These are phyloP conservation scores for Xylaria castorea DNA, from an alignment of 495 filamentous ascomycete species.

Conservation along the genomic window DNA sequence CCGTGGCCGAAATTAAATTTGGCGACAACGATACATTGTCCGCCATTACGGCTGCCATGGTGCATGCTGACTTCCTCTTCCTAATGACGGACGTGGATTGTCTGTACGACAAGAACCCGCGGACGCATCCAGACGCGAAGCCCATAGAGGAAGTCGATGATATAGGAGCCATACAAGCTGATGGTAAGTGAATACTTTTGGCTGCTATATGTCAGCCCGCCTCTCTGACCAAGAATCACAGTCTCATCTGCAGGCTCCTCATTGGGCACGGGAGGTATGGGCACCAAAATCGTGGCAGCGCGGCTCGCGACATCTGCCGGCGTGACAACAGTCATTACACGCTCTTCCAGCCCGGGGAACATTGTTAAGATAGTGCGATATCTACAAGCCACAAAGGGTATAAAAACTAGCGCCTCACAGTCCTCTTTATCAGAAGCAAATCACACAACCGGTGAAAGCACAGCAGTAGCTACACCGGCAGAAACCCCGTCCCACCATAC, in stretches of 20 bases:
- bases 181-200: slow-evolving; percentile 55
- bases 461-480: slow-evolving; percentile 29
- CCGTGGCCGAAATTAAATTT: slow-evolving; percentile 98
- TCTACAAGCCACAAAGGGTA: slow-evolving; percentile 64
- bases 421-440: slow-evolving; percentile 2
- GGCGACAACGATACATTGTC: slow-evolving; percentile 98
- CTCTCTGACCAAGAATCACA: slow-evolving; percentile 34
- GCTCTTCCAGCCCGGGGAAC: slow-evolving; percentile 90
- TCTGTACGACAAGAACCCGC: slow-evolving; percentile 93
- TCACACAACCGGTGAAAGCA: slow-evolving; percentile 7
- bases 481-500: slow-evolving; percentile 47
- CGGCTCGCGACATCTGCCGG: slow-evolving; percentile 92
- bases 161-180: slow-evolving; percentile 81
- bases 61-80: slow-evolving; percentile 95
- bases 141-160: slow-evolving; percentile 94
- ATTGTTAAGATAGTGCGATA: slow-evolving; percentile 86
- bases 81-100: slow-evolving; percentile 99
- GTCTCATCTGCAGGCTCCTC: slow-evolving; percentile 88
- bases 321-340: slow-evolving; percentile 93
- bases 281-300: slow-evolving; percentile 95
- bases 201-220: not conserved
- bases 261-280: slow-evolving; percentile 96
- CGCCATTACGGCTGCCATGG: slow-evolving; percentile 95
- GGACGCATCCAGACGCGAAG: slow-evolving; percentile 80
- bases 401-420: slow-evolving; percentile 34